Conservation (phyloP, 345 rosid genomes). For the Clarkia xantiana region DNA sequence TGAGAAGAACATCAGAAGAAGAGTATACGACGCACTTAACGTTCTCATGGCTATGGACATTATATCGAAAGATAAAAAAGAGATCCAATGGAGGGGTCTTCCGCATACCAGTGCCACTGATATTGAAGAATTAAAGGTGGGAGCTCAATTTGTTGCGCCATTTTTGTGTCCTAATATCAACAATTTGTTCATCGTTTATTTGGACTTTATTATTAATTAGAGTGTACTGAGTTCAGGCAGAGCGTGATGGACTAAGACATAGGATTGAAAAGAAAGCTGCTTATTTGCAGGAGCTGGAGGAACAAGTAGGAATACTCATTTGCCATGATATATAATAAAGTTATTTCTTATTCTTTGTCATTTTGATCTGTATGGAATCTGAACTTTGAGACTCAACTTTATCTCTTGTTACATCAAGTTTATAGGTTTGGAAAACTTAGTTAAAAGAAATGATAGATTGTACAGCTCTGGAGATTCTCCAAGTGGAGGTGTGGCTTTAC, state of each 20-base stretch:
- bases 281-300: slow-evolving; percentile 82
- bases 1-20: slow-evolving; percentile 91
- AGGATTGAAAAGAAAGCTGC: slow-evolving; percentile 85
- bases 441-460: slow-evolving; percentile 66
- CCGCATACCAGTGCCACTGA: slow-evolving; percentile 87
- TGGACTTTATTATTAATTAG: slow-evolving; percentile 6
- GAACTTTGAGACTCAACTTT: slow-evolving; percentile 4
- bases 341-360: neutral
- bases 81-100: slow-evolving; percentile 98
- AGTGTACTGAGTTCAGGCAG: slow-evolving; percentile 30
- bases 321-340: slow-evolving; percentile 1
- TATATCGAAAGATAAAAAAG: slow-evolving; percentile 92
- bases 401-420: slow-evolving; percentile 30
- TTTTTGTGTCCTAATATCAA: neutral
- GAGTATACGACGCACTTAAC: slow-evolving; percentile 97
- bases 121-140: slow-evolving; percentile 90
- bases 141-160: slow-evolving; percentile 1
- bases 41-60: slow-evolving; percentile 99
- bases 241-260: slow-evolving; percentile 57
- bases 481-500: slow-evolving; percentile 81
- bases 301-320: slow-evolving; percentile 46
- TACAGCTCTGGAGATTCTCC: slow-evolving; percentile 78
- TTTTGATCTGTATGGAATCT: neutral
- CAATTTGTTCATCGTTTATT: slow-evolving; percentile 4
- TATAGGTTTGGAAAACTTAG: slow-evolving; percentile 76